Base-by-base conservation (phyloP, 208 protist species). In the Leishmania major region DNA sequence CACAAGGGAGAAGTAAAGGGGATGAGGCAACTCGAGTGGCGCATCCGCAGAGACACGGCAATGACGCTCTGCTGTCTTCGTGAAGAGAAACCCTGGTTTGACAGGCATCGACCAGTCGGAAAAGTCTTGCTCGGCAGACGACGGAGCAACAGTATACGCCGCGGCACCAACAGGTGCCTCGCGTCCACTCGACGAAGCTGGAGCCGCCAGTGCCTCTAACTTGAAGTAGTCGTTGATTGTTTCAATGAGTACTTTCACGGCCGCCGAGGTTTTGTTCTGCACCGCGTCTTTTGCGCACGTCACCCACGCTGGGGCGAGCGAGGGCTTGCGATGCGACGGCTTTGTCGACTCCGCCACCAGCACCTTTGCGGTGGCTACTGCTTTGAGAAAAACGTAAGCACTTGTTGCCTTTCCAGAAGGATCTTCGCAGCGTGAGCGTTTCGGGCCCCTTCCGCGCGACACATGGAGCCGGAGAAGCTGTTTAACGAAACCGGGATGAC, bases 231-330 rank as follows among this genome's bases (percentile, higher is more conserved):
- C 75, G 49, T 95, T 89, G 28, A 95, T 77, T 0, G 72, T 78
- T 6, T 74, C 82, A 8, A 95, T 40, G 1, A 95, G 79, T n/a
- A 84, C 51, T 25, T 57, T 83, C 8, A 92, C 79, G 0, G 89
- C 91, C 5, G 84, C 59, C 5, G 91, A 93, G 1, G 91, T 95
- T 40, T 88, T 88, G 70, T 88, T 95, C 43, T 84, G 77, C 7
- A 86, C 87, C 2, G 78, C 75, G 77, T 95, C 91, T 45, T 84
- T 88, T 3, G 67, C 67, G 13, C 81, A 64, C 25, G 88, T 95
- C 78, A 95, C 90, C 90, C 91, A 95, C n/a, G 84, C 84, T 10
- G 91, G 91, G 1, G 91, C 86, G 10, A 95, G 83, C 10, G 87
- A 89, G 8, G 78, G 75, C 76, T 90, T 91, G 40, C 84, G 80